Percentiles rank a stretch among this genome's conserved stretches.
These are phyloP conservation scores for Metschnikowia chrysomelidarum DNA, from an alignment of 805 yeast species.

Conservation along the genomic window DNA sequence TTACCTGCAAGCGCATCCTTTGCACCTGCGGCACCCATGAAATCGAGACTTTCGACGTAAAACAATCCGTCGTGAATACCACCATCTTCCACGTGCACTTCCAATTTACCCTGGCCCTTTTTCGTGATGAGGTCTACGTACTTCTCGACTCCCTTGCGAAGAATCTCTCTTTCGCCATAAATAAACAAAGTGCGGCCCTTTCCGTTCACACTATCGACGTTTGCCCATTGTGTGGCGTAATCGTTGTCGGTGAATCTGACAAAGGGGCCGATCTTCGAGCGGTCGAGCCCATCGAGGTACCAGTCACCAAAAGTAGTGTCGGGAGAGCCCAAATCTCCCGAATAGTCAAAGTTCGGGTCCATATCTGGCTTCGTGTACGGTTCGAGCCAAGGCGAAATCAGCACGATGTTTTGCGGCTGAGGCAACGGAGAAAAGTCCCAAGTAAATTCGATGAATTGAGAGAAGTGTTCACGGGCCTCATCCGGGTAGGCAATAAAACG, in stretches of 20 bases:
- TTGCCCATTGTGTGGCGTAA: slow-evolving; percentile 26
- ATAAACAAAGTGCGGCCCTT: slow-evolving; percentile 23
- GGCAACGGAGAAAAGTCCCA: slow-evolving; percentile 22
- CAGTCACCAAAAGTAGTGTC: slow-evolving; percentile 32
- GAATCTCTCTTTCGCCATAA: slow-evolving; percentile 34
- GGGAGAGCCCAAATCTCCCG: slow-evolving; percentile 34
- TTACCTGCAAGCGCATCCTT: slow-evolving; percentile 25
- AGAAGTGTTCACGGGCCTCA: slow-evolving; percentile 26
- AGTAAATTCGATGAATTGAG: slow-evolving; percentile 19
- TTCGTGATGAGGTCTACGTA: slow-evolving; percentile 22
- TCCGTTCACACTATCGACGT: slow-evolving; percentile 25
- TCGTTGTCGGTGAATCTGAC: slow-evolving; percentile 25
- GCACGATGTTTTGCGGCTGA: slow-evolving; percentile 29
- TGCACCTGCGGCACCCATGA: slow-evolving; percentile 21
- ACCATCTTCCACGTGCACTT: slow-evolving; percentile 26
- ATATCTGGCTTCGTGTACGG: slow-evolving; percentile 27
- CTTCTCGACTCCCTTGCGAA: slow-evolving; percentile 29
- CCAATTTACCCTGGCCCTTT: slow-evolving; percentile 19
- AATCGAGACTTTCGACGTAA: slow-evolving; percentile 36
- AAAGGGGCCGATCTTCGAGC: slow-evolving; percentile 17
- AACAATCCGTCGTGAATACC: slow-evolving; percentile 36
- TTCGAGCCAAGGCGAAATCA: slow-evolving; percentile 38
- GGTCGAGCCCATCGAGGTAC: slow-evolving; percentile 24
- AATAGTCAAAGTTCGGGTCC: slow-evolving; percentile 22
- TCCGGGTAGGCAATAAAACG: slow-evolving; percentile 31